phyloP scores from a whole-genome alignment of 495 filamentous ascomycete species.

The Penicillium turbatum region DNA sequence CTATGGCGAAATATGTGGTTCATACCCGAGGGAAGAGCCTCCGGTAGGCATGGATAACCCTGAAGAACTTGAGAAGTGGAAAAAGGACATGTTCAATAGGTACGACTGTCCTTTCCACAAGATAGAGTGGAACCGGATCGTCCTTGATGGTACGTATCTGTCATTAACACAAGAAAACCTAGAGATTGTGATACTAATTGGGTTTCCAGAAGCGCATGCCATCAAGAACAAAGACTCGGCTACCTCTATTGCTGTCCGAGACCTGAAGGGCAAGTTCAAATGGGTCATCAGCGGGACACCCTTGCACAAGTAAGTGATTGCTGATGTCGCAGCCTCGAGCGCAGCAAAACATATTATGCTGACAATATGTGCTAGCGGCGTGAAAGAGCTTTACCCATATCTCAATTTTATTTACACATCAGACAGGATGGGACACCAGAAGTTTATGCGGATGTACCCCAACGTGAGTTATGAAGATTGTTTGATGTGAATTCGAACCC shows the following conservation, averaged over 20 bases:
- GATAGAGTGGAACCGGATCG: slow-evolving; percentile 49
- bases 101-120: slow-evolving; percentile 43
- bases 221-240: slow-evolving; percentile 55
- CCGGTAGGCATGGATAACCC: slow-evolving; percentile 24
- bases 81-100: slow-evolving; percentile 25
- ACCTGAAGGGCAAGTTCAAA: slow-evolving; percentile 47
- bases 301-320: slow-evolving; percentile 42
- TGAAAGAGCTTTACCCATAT: slow-evolving; percentile 55
- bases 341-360: background rate
- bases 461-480: slow-evolving; percentile 9
- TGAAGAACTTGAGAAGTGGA: slow-evolving; percentile 33
- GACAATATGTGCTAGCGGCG: slow-evolving; percentile 13
- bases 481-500: background rate
- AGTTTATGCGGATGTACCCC: slow-evolving; percentile 50
- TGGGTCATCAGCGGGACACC: slow-evolving; percentile 64
- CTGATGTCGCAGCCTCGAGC: background rate
- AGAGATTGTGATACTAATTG: background rate
- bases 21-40: slow-evolving; percentile 40
- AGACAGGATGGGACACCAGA: slow-evolving; percentile 31
- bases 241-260: slow-evolving; percentile 51
- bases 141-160: slow-evolving; percentile 51
- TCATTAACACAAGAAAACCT: background rate
- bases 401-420: slow-evolving; percentile 55
- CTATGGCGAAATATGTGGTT: slow-evolving; percentile 50
- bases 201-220: slow-evolving; percentile 40